phyloP scores from a whole-genome alignment of 495 filamentous ascomycete genomes.

The Trichoderma orchidacearum region DNA sequence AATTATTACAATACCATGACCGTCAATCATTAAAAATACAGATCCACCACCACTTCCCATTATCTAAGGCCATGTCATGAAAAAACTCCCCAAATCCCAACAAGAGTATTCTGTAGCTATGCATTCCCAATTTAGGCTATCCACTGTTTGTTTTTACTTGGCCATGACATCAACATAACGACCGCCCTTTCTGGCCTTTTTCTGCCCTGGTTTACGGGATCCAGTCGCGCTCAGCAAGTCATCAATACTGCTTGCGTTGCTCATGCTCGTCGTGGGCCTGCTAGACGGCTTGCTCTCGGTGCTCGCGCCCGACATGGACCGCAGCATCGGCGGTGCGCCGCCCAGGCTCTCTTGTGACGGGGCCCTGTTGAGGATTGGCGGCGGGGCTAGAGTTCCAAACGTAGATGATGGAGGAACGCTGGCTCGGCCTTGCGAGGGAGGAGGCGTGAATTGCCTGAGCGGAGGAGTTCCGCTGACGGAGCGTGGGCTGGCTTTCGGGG shows the following conservation, averaged over 20 bases:
- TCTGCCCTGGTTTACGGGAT: constrained; percentile 51
- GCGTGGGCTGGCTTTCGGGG: constrained; percentile 18
- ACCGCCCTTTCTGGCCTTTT: constrained; percentile 65
- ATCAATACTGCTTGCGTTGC: constrained; percentile 72
- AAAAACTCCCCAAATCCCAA: background rate
- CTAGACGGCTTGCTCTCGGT: constrained; percentile 26
- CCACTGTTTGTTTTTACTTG: constrained; percentile 16
- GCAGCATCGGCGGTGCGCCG: constrained; percentile 26
- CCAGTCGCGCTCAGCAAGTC: constrained; percentile 62
- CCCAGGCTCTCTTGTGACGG: constrained; percentile 11
- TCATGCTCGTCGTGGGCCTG: constrained; percentile 53
- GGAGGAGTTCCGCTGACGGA: constrained; percentile 20
- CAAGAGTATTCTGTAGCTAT: background rate
- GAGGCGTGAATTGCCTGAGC: constrained; percentile 6
- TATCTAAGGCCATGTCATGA: no score
- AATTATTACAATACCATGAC: background rate
- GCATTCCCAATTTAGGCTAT: no score
- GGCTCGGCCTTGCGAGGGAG: constrained; percentile 6
- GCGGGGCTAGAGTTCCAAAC: constrained; percentile 6
- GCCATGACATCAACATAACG: constrained; percentile 93
- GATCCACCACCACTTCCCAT: background rate
- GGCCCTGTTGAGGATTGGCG: constrained; percentile 15
- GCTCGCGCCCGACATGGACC: constrained; percentile 27
- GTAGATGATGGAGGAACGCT: constrained; percentile 15
- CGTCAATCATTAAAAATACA: background rate